phyloP scores from a whole-genome alignment of 2,329 filamentous ascomycete species.

The Karstenula rhodostoma region DNA sequence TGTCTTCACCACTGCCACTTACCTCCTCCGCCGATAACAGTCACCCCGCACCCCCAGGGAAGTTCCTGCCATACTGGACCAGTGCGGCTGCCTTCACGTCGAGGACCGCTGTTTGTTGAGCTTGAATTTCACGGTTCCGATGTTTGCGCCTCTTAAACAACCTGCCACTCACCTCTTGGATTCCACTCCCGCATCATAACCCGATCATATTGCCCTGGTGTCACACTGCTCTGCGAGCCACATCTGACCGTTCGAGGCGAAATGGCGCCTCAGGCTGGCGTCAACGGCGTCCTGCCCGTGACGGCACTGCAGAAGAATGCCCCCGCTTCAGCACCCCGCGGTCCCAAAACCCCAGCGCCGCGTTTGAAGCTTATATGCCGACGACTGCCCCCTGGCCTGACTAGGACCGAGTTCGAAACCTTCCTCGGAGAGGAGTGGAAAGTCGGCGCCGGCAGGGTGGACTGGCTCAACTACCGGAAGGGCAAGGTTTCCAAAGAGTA shows the following conservation, averaged over 20 bases:
- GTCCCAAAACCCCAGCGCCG: slow-evolving; percentile 58
- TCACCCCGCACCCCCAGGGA: neutral
- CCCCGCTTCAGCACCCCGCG: slow-evolving; percentile 40
- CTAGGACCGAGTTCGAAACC: slow-evolving; percentile 76
- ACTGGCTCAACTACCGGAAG: slow-evolving; percentile 78
- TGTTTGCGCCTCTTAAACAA: slow-evolving; percentile 22
- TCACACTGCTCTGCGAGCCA: slow-evolving; percentile 3
- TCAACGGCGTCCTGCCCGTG: slow-evolving; percentile 51
- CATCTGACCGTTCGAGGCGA: neutral
- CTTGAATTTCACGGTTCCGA: slow-evolving; percentile 19
- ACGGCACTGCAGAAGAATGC: slow-evolving; percentile 47
- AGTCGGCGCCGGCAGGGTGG: slow-evolving; percentile 78
- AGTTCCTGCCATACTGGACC: neutral
- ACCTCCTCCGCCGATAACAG: neutral
- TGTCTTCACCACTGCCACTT: neutral
- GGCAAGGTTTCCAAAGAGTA: slow-evolving; percentile 88
- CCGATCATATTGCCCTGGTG: neutral
- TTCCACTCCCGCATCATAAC: slow-evolving; percentile 17
- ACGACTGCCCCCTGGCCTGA: slow-evolving; percentile 85
- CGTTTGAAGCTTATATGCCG: slow-evolving; percentile 87
- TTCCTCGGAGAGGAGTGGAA: slow-evolving; percentile 84
- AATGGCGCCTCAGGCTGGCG: slow-evolving; percentile 43
- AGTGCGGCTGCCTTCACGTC: slow-evolving; percentile 3
- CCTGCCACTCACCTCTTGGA: slow-evolving; percentile 19
- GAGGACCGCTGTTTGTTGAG: neutral